A percentile compares a stretch with the other conserved stretches of the same genome.
Evolutionary conservation across 2,329 filamentous ascomycete species (phyloP).

Genomic region (Fusarium multiceps): DNA sequence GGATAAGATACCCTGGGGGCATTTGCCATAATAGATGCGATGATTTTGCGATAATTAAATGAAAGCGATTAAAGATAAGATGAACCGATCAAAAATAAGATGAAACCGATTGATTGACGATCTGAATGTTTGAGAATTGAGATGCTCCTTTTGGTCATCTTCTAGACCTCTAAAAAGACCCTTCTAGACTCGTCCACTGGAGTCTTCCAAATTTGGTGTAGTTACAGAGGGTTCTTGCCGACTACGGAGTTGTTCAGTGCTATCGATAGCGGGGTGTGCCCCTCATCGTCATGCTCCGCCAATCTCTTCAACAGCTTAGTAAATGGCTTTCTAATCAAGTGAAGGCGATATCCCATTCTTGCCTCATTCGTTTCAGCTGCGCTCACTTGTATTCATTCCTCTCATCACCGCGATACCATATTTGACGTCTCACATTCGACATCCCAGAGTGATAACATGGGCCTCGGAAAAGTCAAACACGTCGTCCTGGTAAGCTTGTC

Average conservation of each 20-base stretch:
- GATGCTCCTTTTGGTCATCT: background rate
- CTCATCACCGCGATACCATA: too few relatives aligned
- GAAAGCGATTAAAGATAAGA: background rate
- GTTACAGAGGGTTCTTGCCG: background rate
- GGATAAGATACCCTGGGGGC: constrained; percentile 19
- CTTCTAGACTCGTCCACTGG: background rate
- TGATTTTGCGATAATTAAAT: background rate
- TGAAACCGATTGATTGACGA: background rate
- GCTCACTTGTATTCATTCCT: background rate
- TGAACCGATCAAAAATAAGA: background rate
- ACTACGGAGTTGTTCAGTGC: constrained; percentile 4
- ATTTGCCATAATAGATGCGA: background rate
- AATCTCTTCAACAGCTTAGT: constrained; percentile 43
- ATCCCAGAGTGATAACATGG: constrained; percentile 35
- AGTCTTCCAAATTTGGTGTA: background rate
- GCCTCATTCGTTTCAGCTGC: too few relatives aligned
- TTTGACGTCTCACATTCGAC: too few relatives aligned
- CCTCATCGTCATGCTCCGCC: constrained; percentile 29
- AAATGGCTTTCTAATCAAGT: constrained; percentile 47
- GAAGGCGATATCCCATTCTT: background rate
- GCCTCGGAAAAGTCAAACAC: constrained; percentile 72
- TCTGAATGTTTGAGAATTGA: background rate
- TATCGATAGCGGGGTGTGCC: constrained; percentile 35
- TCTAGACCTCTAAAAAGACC: background rate
- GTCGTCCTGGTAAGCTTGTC: constrained; percentile 73